Conservation (phyloP, 495 filamentous ascomycete genomes). For the Xylona heveae region DNA sequence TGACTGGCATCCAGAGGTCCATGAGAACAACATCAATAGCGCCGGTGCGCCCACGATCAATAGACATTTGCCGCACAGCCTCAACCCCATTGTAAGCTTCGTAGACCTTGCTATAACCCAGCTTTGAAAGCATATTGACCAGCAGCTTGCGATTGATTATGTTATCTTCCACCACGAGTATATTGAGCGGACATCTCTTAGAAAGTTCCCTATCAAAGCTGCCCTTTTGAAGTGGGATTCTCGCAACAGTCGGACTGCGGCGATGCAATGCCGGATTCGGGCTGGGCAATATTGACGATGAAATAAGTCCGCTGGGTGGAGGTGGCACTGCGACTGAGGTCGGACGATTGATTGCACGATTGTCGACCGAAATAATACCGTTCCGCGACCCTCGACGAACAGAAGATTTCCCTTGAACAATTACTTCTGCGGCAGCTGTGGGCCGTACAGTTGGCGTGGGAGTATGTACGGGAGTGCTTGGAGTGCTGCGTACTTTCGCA, state of each 20-base stretch:
- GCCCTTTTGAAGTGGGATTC: constrained; percentile 4
- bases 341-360: too few species aligned
- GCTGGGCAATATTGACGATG: too few species aligned
- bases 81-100: constrained; percentile 56
- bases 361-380: too few species aligned
- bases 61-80: constrained; percentile 40
- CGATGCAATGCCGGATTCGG: constrained; percentile 1
- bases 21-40: constrained; percentile 50
- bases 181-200: constrained; percentile 38
- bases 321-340: too few species aligned
- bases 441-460: too few species aligned
- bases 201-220: constrained; percentile 25
- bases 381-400: too few species aligned
- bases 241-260: neutral
- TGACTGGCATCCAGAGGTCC: constrained; percentile 76
- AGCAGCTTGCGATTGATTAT: constrained; percentile 57
- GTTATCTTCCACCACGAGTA: constrained; percentile 66
- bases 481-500: constrained; percentile 18
- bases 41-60: constrained; percentile 11
- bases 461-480: constrained; percentile 17
- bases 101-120: constrained; percentile 43
- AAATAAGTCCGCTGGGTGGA: too few species aligned
- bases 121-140: constrained; percentile 44
- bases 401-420: too few species aligned
- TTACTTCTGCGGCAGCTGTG: too few species aligned